phyloP scores from a whole-genome alignment of 192 early-diverging fungal genomes.

The Backusella mclennaniae region DNA sequence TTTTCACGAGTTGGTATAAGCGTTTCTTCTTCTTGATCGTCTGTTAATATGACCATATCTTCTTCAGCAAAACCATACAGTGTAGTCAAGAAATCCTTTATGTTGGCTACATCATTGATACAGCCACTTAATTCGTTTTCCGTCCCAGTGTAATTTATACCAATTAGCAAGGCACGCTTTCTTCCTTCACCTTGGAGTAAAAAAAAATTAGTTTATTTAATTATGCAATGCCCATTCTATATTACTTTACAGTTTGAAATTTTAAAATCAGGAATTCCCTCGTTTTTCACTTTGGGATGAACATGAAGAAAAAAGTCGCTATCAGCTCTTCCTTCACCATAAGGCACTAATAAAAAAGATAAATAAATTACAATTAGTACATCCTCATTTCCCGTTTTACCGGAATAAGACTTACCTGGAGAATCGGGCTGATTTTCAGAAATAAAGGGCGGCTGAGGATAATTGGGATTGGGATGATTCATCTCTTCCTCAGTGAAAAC shows the following conservation, averaged over 20 bases:
- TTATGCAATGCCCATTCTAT: not conserved
- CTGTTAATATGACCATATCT: constrained; percentile 75
- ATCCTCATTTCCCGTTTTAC: not conserved
- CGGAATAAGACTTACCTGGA: constrained; percentile 1
- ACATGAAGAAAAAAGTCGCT: constrained; percentile 18
- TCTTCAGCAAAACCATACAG: constrained; percentile 61
- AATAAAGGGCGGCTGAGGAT: constrained; percentile 26
- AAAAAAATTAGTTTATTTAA: not conserved
- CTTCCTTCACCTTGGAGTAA: constrained; percentile 44
- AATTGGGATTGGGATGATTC: constrained; percentile 16
- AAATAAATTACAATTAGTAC: not conserved
- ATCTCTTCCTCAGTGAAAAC: constrained; percentile 5
- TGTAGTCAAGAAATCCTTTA: constrained; percentile 67
- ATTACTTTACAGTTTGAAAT: constrained; percentile 46
- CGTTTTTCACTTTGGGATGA: constrained; percentile 22
- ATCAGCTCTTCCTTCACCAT: not conserved
- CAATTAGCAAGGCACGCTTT: constrained; percentile 86
- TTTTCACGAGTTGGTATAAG: constrained; percentile 71
- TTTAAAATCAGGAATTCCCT: constrained; percentile 37
- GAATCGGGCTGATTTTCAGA: constrained; percentile 16
- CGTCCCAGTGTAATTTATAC: constrained; percentile 84
- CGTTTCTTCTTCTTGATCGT: constrained; percentile 63
- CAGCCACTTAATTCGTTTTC: constrained; percentile 67
- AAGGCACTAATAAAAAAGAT: not conserved
- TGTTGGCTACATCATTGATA: constrained; percentile 79